Evolutionary conservation across 768 basidiomycete genomes (phyloP).

Genomic region (Hericium rajendrae): DNA sequence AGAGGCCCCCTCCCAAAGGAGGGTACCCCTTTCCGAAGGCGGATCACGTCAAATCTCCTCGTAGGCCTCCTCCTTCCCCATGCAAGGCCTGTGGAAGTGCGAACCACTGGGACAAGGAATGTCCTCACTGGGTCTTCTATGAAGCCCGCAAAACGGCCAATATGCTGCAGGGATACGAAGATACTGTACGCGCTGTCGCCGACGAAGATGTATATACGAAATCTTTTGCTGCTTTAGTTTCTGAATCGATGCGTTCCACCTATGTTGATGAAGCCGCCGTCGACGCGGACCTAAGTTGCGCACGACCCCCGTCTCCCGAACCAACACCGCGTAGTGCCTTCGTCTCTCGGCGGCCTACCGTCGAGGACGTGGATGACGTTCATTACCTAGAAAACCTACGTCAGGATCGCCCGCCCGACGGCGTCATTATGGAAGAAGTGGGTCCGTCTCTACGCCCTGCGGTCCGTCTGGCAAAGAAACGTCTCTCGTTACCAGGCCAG

Average conservation of each 20-base stretch:
- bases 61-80: background rate
- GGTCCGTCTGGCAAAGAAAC: background rate
- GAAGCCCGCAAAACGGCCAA: constrained; percentile 15
- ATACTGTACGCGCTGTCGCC: constrained; percentile 17
- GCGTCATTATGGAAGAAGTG: background rate
- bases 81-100: constrained; percentile 19
- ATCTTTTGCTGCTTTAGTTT: background rate
- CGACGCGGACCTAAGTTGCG: background rate
- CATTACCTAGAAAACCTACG: background rate
- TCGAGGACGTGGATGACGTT: background rate
- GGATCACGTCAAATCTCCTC: background rate
- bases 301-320: background rate
- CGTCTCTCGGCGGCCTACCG: background rate
- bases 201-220: constrained; percentile 1
- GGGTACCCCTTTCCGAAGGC: background rate
- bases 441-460: background rate
- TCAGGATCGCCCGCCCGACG: background rate
- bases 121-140: constrained; percentile 1
- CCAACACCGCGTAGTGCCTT: background rate
- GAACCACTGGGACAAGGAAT: too few species aligned
- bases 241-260: background rate
- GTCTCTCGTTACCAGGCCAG: background rate
- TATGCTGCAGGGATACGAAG: background rate
- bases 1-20: background rate
- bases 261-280: background rate